A percentile compares a stretch with the other conserved stretches of the same genome.
phyloP scores from a whole-genome alignment of 257 asterid species.

The Solanum habrochaites region DNA sequence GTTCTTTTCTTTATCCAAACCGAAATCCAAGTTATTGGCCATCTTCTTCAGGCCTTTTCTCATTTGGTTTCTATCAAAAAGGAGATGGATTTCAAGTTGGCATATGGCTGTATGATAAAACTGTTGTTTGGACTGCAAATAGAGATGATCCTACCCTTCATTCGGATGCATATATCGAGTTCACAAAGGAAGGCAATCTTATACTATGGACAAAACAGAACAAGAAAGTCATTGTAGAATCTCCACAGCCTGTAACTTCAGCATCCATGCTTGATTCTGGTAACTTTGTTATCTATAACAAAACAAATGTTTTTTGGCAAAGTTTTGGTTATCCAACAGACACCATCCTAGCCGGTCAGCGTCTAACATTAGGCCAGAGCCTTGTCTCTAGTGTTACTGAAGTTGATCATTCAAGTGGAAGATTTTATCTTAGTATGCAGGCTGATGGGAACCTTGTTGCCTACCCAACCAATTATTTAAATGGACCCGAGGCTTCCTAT shows the following conservation, averaged over 20 bases:
- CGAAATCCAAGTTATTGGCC: conserved; percentile 3
- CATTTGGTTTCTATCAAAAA: conserved; percentile 11
- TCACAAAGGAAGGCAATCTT: background rate
- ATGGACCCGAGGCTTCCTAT: conserved; percentile 7
- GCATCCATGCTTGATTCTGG: conserved; percentile 38
- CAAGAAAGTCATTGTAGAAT: background rate
- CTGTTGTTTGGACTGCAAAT: background rate
- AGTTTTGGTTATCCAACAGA: conserved; percentile 43
- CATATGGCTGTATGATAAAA: conserved; percentile 3
- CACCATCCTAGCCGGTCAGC: conserved; percentile 33
- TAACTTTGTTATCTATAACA: conserved; percentile 37
- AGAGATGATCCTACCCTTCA: background rate
- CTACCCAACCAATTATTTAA: conserved; percentile 11
- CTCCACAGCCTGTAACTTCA: background rate
- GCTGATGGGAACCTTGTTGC: conserved; percentile 40
- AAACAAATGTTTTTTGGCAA: conserved; percentile 23
- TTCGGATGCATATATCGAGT: background rate
- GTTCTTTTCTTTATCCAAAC: conserved; percentile 3
- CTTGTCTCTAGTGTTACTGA: conserved; percentile 32
- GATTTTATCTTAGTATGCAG: conserved; percentile 32
- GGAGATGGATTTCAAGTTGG: conserved; percentile 9
- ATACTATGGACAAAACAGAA: background rate
- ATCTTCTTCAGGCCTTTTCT: conserved; percentile 9
- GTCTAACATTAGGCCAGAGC: background rate
- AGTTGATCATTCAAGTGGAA: conserved; percentile 16